Base-by-base conservation (phyloP, 176 grass and related monocot genomes). In the Cenchrus americanus region DNA sequence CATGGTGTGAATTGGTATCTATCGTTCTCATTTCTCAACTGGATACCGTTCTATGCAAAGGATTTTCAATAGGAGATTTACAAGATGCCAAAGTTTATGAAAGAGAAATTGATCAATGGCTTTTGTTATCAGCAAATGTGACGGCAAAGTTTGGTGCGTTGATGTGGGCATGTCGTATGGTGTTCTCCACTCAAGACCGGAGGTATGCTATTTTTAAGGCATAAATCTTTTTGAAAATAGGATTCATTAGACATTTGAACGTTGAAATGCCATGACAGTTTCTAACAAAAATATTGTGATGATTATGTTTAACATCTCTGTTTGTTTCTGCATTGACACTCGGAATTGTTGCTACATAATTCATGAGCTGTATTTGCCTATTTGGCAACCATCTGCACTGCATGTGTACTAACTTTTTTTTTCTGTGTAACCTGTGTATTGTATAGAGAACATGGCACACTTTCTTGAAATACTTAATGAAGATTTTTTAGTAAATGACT, bases 161-260 rank as follows among this genome's bases (percentile, higher is more conserved):
- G 96, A 98, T 81, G 93, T 98, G 41, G 93, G 96, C 73, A 98
- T 98, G 96, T 98, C 96, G 41, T 94, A 76, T 78, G 93, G 96
- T 83, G 89, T 98, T 86, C 83, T 94, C 43, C 41, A 90, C 85
- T 98, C 93, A 54, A 95, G 78, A 68, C 89, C 96, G 9, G 96
- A 98, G 96, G 96, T 98, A 87, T 34, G 27, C 81, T 76, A 44
- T 48, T 19, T 22, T 60, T 37, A 17, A 19, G 47, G 54, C 2
- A 10, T 9, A 53, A 53, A 40, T 52, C 4, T 57, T 42, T 48
- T 23, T 18, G 21, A 69, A 81, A 69, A 57, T 69, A 69, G 14
- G 14, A 42, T 43, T 43, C 6, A 14, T 12, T 18, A 44, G 40
- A 34, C 21, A 52, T 1, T 26, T 21, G 44, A 73, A 77, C 51